Conservation (phyloP, 306 rosid genomes). For the Trichosanthes cucumerina region DNA sequence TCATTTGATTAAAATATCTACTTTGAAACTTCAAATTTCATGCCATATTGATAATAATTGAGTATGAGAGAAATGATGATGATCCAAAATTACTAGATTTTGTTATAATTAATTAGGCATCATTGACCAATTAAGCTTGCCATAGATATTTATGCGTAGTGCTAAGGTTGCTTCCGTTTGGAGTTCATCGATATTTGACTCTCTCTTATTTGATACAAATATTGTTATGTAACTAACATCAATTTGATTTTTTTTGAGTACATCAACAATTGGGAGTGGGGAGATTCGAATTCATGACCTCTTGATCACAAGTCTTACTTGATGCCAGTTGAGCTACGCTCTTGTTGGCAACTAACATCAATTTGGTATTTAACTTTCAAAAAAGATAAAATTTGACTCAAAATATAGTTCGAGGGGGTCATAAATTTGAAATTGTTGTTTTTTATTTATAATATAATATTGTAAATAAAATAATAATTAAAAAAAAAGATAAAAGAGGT, state of each 20-base stretch:
- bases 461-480: too few relatives aligned
- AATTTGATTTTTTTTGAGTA: too few relatives aligned
- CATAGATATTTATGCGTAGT: neutral
- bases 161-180: neutral
- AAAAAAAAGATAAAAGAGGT: too few relatives aligned
- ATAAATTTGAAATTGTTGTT: too few relatives aligned
- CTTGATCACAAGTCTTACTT: too few relatives aligned
- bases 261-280: too few relatives aligned
- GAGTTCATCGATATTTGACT: neutral
- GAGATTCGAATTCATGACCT: too few relatives aligned
- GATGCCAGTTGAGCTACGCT: too few relatives aligned
- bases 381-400: too few relatives aligned
- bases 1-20: neutral
- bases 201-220: neutral
- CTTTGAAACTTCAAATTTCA: neutral
- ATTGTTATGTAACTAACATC: neutral
- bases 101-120: neutral
- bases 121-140: too few relatives aligned
- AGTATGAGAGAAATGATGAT: neutral
- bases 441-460: too few relatives aligned
- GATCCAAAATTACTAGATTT: neutral
- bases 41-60: neutral
- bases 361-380: neutral
- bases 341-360: neutral
- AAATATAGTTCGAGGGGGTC: too few relatives aligned